Conservation (phyloP, 1,284 basidiomycete species). For the Trichosporon sp. region DNA sequence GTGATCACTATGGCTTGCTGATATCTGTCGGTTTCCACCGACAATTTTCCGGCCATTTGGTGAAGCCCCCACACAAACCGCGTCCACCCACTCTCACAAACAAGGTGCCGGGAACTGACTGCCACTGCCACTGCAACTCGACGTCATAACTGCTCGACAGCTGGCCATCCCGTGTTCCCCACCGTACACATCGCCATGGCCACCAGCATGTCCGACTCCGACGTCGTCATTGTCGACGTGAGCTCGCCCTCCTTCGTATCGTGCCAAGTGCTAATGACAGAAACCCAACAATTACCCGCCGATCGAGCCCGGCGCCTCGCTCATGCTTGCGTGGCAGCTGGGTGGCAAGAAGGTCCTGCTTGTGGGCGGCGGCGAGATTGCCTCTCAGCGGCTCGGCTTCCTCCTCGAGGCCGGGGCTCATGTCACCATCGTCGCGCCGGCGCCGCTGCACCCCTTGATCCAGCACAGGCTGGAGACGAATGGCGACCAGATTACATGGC, state of each 20-base stretch:
- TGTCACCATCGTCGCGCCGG: constrained; percentile 49
- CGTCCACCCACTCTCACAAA: background rate
- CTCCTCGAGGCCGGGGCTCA: constrained; percentile 48
- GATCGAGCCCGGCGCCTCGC: constrained; percentile 43
- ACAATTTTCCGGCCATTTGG: background rate
- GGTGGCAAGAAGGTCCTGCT: constrained; percentile 51
- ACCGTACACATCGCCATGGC: background rate
- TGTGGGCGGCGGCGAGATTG: constrained; percentile 55
- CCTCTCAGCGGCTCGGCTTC: constrained; percentile 52
- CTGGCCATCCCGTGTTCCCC: background rate
- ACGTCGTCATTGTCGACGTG: background rate
- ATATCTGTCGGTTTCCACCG: background rate
- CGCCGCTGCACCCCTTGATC: constrained; percentile 51
- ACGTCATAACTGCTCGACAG: background rate
- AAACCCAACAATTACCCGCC: constrained; percentile 18
- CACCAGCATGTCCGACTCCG: background rate
- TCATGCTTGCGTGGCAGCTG: constrained; percentile 54
- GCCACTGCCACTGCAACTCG: background rate
- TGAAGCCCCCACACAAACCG: no score
- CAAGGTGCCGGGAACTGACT: background rate
- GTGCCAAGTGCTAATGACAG: background rate
- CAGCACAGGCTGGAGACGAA: constrained; percentile 47
- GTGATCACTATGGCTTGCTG: background rate
- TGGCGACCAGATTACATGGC: constrained; percentile 60
- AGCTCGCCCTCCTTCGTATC: background rate